Conservation (phyloP, 495 filamentous ascomycete genomes). For the Sordaria brevicollis region DNA sequence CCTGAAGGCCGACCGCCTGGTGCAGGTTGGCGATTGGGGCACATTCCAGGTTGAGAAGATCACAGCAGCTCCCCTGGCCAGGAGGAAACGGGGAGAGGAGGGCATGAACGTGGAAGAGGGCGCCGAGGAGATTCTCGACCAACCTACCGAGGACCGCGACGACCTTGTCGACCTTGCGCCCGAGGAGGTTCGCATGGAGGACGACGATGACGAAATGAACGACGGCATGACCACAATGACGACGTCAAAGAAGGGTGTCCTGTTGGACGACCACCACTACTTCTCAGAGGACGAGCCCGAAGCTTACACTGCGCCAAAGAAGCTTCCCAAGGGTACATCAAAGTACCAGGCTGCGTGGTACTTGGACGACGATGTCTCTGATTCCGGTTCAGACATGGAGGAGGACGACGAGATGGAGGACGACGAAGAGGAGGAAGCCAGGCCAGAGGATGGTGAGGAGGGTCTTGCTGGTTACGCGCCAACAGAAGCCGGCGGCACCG, state of each 20-base stretch:
- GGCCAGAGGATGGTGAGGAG: conserved; percentile 68
- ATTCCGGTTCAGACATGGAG: conserved; percentile 75
- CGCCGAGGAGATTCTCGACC: conserved; percentile 46
- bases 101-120: conserved; percentile 58
- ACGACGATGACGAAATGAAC: conserved; percentile 44
- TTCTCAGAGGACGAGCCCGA: conserved; percentile 76
- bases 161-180: conserved; percentile 68
- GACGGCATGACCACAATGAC: conserved; percentile 44
- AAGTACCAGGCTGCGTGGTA: conserved; percentile 92
- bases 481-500: conserved; percentile 70
- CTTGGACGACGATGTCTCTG: conserved; percentile 66
- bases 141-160: conserved; percentile 68
- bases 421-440: conserved; percentile 37
- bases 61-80: conserved; percentile 52
- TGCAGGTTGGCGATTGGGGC: conserved; percentile 90
- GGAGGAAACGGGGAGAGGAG: conserved; percentile 47
- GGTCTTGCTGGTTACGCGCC: conserved; percentile 55
- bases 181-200: conserved; percentile 72
- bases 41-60: conserved; percentile 91
- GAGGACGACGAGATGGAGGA: conserved; percentile 66
- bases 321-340: conserved; percentile 82
- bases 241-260: conserved; percentile 57
- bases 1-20: conserved; percentile 77
- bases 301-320: conserved; percentile 45
- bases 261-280: conserved; percentile 95